Evolutionary conservation across 345 rosid species (phyloP).

Genomic region (Capsella bursapastoris): DNA sequence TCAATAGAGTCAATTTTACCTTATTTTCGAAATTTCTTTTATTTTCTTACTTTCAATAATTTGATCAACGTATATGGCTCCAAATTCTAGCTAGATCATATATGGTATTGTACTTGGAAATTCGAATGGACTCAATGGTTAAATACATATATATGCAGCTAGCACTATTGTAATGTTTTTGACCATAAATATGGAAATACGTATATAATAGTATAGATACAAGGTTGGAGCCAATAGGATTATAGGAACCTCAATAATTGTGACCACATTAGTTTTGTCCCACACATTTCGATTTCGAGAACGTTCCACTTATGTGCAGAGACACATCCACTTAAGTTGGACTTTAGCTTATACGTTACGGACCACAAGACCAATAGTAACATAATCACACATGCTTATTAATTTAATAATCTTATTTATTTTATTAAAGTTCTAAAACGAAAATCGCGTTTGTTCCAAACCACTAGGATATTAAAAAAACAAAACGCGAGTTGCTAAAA

Average conservation of each 20-base stretch:
- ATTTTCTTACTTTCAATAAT: too few relatives aligned
- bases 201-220: too few relatives aligned
- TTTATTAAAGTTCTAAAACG: slow-evolving; percentile 6
- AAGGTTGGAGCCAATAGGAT: too few relatives aligned
- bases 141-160: too few relatives aligned
- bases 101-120: too few relatives aligned
- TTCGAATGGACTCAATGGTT: too few relatives aligned
- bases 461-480: slow-evolving; percentile 25
- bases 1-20: too few relatives aligned
- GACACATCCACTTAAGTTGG: background rate
- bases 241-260: background rate
- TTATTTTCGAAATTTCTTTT: too few relatives aligned
- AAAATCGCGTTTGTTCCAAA: slow-evolving; percentile 42
- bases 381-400: background rate
- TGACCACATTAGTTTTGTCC: slow-evolving; percentile 7
- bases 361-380: background rate
- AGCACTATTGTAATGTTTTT: too few relatives aligned
- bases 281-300: slow-evolving; percentile 16
- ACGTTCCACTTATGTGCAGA: background rate
- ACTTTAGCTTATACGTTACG: background rate
- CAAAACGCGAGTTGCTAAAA: slow-evolving; percentile 5
- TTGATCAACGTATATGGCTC: too few relatives aligned
- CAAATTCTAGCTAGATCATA: too few relatives aligned
- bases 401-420: background rate
- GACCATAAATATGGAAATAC: too few relatives aligned